Conservation (phyloP, 2,329 filamentous ascomycete genomes). For the Beauveria pseudobassiana region DNA sequence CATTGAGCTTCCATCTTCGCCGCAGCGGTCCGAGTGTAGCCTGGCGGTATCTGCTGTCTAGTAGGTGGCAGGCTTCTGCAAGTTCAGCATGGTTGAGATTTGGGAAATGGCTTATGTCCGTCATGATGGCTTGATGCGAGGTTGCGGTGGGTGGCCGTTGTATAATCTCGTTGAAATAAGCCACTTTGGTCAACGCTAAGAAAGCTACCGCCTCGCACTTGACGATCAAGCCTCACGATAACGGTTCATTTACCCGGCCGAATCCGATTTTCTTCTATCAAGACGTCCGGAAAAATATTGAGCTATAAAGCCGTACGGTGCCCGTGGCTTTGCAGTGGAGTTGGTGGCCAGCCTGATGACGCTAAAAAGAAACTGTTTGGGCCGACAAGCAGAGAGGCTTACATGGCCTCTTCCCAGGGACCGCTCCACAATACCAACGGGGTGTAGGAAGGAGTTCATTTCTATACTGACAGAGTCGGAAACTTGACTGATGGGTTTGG, state of each 20-base stretch:
- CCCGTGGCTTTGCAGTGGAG: background rate
- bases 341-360: background rate
- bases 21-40: conserved; percentile 49
- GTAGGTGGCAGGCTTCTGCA: conserved; percentile 53
- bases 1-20: conserved; percentile 46
- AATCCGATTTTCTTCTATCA: background rate
- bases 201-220: background rate
- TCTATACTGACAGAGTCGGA: background rate
- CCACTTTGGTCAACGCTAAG: background rate
- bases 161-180: too few relatives aligned
- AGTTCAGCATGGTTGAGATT: conserved; percentile 57
- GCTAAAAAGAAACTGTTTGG: background rate
- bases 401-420: conserved; percentile 9
- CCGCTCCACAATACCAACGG: conserved; percentile 1
- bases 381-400: conserved; percentile 1
- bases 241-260: background rate
- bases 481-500: background rate
- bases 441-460: background rate
- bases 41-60: conserved; percentile 52
- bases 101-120: conserved; percentile 50
- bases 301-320: background rate
- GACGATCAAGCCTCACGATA: background rate
- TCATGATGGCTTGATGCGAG: conserved; percentile 11
- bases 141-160: background rate
- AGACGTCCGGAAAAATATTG: background rate